These are phyloP conservation scores for Diaporthe helianthi DNA, from an alignment of 2,329 filamentous ascomycete genomes.

Conservation along the genomic window DNA sequence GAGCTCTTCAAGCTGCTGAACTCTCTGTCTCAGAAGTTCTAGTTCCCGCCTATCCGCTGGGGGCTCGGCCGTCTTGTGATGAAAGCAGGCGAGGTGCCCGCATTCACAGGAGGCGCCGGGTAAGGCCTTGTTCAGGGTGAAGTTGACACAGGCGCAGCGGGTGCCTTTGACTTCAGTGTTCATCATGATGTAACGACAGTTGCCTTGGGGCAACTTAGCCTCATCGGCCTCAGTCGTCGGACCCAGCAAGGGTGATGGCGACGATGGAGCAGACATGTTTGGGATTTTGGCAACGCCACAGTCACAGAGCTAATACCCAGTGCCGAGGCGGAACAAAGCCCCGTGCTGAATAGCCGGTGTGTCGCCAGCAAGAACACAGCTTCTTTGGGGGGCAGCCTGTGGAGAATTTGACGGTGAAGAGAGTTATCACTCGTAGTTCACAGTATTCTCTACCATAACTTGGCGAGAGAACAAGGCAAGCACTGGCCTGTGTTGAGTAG, in stretches of 20 bases:
- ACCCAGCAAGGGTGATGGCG: slow-evolving; percentile 42
- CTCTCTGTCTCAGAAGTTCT: slow-evolving; percentile 51
- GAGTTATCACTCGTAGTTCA: neutral
- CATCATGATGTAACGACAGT: slow-evolving; percentile 66
- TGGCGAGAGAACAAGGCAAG: neutral
- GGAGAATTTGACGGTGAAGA: no score
- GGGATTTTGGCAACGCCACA: neutral
- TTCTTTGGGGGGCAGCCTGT: neutral
- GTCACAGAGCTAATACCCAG: neutral
- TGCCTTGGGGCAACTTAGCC: slow-evolving; percentile 59
- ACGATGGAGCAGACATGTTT: slow-evolving; percentile 41
- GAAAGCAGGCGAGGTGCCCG: slow-evolving; percentile 67
- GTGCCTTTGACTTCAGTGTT: slow-evolving; percentile 64
- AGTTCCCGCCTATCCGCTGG: slow-evolving; percentile 55
- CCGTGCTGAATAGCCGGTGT: neutral
- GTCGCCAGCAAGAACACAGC: neutral
- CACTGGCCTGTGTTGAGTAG: neutral
- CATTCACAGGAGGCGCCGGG: slow-evolving; percentile 65
- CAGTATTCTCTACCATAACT: neutral
- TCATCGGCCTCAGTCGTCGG: slow-evolving; percentile 48
- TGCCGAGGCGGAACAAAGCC: neutral
- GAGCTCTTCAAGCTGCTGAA: slow-evolving; percentile 38
- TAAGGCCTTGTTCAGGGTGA: slow-evolving; percentile 59
- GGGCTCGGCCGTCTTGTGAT: slow-evolving; percentile 56
- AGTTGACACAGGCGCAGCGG: slow-evolving; percentile 65